Base-by-base conservation (phyloP, 2,329 filamentous ascomycete genomes). In the Iodosphaeria phyllophila region DNA sequence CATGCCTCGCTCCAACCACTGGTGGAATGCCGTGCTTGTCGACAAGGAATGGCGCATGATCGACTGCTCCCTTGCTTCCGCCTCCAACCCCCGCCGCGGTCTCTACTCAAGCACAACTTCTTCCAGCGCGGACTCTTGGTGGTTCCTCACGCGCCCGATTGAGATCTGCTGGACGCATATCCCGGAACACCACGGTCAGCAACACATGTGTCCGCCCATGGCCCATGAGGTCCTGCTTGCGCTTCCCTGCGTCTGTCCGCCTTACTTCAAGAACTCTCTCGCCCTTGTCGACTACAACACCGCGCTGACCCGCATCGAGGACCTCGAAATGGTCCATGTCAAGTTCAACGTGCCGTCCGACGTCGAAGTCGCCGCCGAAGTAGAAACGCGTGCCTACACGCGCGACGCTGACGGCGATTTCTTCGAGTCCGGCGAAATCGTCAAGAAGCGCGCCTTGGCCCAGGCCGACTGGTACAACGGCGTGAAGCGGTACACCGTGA, bases 101-200 rank as follows among this genome's bases (percentile, higher is more conserved):
- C 57, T 71, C 16, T 95, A 91, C 50, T 91, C 83, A 9, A 78
- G 66, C 36, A 64, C 64, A 14, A 66, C 66, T 30, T 67, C 60
- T 30, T 66, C 73, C 21, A 57, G 65, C 2, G 82, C 89, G 1
- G 89, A 98, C 37, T 60, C 60, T 16, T 95, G 82, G 74, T 98
- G 84, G 62, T 98, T 98, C 54, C 66, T 98, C n/a, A 58, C 80
- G 1, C 67, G 79, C 6, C 91, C 91, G 5, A 66, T 74, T 22
- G 82, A 98, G 48, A 68, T 86, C 6, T 95, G 86, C 58, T 98
- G 86, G 62, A 93, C 89, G 2, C 89, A 98, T 48, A 74, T 98
- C 13, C 84, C 89, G 5, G 68, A 92, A 28, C 67, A 82, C 28
- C 76, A 83, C 26, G 64, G 74, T 30, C 84, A 95, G 41, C 89